phyloP scores from a whole-genome alignment of 331 rosid species.

The Malus hybrid region DNA sequence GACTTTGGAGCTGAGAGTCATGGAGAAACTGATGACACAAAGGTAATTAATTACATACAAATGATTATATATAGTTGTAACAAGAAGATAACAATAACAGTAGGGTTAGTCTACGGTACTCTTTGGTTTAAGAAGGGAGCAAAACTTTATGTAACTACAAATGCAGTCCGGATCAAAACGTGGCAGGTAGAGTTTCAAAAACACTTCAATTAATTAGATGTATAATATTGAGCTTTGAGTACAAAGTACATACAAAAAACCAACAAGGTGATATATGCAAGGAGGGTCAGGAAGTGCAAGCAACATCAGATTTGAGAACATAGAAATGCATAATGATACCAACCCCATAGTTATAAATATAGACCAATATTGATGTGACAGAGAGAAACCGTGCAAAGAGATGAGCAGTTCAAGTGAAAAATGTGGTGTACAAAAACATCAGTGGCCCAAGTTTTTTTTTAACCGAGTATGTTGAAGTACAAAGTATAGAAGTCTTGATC shows the following conservation, averaged over 20 bases:
- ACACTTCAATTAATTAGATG: too few species aligned
- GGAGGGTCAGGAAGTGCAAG: slow-evolving; percentile 62
- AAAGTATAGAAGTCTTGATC: too few species aligned
- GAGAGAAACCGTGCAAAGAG: slow-evolving; percentile 32
- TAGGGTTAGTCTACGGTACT: too few species aligned
- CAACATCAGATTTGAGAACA: slow-evolving; percentile 49
- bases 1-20: slow-evolving; percentile 63
- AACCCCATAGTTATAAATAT: slow-evolving; percentile 47
- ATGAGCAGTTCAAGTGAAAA: too few species aligned
- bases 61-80: too few species aligned
- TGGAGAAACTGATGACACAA: slow-evolving; percentile 7
- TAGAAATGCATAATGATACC: slow-evolving; percentile 45
- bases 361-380: slow-evolving; percentile 58
- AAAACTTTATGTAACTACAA: slow-evolving; percentile 6
- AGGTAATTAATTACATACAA: too few species aligned
- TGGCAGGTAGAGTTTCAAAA: slow-evolving; percentile 9
- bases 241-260: neutral
- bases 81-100: too few species aligned
- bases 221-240: too few species aligned
- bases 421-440: too few species aligned
- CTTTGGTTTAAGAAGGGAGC: neutral
- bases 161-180: slow-evolving; percentile 26
- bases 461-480: too few species aligned
- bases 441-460: too few species aligned
- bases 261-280: slow-evolving; percentile 13